phyloP scores from a whole-genome alignment of 345 rosid genomes.

The Cardamine occulta region DNA sequence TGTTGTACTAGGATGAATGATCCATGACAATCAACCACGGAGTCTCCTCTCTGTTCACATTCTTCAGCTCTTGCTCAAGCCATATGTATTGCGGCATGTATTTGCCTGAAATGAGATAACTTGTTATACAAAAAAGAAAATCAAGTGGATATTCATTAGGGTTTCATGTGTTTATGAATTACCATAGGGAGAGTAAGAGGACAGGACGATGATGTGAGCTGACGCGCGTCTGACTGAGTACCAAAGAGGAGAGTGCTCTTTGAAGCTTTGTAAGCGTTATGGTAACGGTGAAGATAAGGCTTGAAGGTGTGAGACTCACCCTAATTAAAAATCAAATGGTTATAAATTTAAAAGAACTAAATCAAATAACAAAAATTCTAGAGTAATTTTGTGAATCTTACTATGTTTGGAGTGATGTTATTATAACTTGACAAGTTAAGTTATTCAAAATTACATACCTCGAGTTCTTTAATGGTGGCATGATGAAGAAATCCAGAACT shows the following conservation, averaged over 20 bases:
- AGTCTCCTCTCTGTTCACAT: conserved; percentile 47
- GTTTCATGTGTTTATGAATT: neutral
- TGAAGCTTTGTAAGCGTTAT: conserved; percentile 43
- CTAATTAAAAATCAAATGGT: conserved; percentile 14
- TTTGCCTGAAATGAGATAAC: conserved; percentile 22
- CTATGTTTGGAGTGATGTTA: conserved; percentile 36
- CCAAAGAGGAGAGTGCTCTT: conserved; percentile 51
- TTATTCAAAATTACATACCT: conserved; percentile 41
- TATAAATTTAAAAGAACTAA: neutral
- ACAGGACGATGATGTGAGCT: conserved; percentile 48
- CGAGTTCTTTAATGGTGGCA: conserved; percentile 42
- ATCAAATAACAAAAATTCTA: neutral
- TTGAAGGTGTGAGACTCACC: conserved; percentile 47
- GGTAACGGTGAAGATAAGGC: conserved; percentile 44
- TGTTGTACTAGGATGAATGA: conserved; percentile 48
- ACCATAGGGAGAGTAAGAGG: conserved; percentile 52
- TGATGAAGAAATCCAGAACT: conserved; percentile 58
- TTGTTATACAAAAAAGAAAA: conserved; percentile 3
- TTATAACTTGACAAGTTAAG: neutral
- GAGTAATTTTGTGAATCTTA: conserved; percentile 31
- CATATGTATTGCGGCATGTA: conserved; percentile 48
- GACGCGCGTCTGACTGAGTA: conserved; percentile 49
- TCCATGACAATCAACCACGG: conserved; percentile 45
- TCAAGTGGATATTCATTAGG: neutral
- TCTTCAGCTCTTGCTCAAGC: conserved; percentile 43